Evolutionary conservation across 75 land plant genomes (phyloP), one percentile per base, ranked within the genome.

Genomic region (Cryptomeria japonica): DNA sequence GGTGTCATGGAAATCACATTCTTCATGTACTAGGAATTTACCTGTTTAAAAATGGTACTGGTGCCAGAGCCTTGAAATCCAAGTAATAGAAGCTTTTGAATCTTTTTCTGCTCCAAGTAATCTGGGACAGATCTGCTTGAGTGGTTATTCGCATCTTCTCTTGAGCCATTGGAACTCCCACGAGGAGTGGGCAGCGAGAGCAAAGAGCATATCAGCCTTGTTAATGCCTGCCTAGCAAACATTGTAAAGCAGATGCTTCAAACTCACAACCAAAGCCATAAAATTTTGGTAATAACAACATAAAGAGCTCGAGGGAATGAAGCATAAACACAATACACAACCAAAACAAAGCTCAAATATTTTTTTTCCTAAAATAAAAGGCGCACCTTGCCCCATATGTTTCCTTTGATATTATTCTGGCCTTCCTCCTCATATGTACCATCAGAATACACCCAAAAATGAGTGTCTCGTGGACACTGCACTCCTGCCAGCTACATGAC

Each of bases 31-130:
- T 25, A 64, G n/a, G 7, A 7, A 64, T 25, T 13, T 84, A 97
- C 99, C 96, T 98, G 99, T 91, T 98, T 98, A 88, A 96, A 94
- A 47, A 98, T 95, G 53, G 99, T 95, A 91, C 99, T 98, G 56
- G 97, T 95, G 85, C 99, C 99, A 90, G 97, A 94, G 83, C 99
- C 98, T 88, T 93, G 88, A 80, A 90, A 90, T 32, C 99, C 99
- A 87, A 98, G 91, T 32, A 98, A 93, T 41, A 98, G 93, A 84
- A 98, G 93, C 85, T 95, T 96, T 87, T 95, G 96, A 36, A 92
- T 86, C 86, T 88, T 95, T 89, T 87, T 92, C 85, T 93, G 96
- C 83, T 95, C 97, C 32, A 93, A 85, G 91, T 93, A 96, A 73
- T 90, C 94, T 53, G 97, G 94, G 15, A 92, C 88, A 16, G 83